Evolutionary conservation across 805 yeast genomes (phyloP).

Genomic region (Candida vartiovaarae): DNA sequence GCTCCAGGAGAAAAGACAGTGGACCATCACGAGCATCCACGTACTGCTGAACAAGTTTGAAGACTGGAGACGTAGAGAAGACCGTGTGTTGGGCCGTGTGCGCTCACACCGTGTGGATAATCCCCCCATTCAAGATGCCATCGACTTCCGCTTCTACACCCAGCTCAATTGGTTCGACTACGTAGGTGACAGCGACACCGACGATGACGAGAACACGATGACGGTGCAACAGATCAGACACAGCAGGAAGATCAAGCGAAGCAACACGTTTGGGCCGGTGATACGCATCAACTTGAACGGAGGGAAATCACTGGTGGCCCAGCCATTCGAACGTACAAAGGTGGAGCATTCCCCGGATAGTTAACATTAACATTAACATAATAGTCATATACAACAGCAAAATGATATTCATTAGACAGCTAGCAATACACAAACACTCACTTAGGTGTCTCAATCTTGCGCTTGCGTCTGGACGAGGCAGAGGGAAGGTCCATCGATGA

Average conservation of each 20-base stretch:
- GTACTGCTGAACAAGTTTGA: conserved; percentile 14
- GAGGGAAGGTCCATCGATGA: not conserved
- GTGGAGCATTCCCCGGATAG: not conserved
- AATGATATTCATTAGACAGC: too few species aligned
- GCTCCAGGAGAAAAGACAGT: conserved; percentile 38
- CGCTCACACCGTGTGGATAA: not conserved
- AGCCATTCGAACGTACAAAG: conserved; percentile 20
- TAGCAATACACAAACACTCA: too few species aligned
- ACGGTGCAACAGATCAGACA: conserved; percentile 13
- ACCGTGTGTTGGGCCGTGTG: conserved; percentile 14
- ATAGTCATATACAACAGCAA: too few species aligned
- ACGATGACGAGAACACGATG: conserved; percentile 20
- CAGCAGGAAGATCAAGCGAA: conserved; percentile 9
- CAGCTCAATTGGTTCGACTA: conserved; percentile 16
- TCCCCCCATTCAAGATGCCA: not conserved
- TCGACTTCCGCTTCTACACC: conserved; percentile 16
- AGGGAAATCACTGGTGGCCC: conserved; percentile 15
- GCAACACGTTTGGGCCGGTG: conserved; percentile 16
- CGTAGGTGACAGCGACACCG: conserved; percentile 23
- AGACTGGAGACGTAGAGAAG: conserved; percentile 19
- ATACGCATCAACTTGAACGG: conserved; percentile 19
- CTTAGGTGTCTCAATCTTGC: not conserved
- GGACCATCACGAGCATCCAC: conserved; percentile 44
- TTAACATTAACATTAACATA: too few species aligned
- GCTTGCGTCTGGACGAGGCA: not conserved